phyloP scores from a whole-genome alignment of 352 stramenopile species.

The Phytophthora chlamydospora region DNA sequence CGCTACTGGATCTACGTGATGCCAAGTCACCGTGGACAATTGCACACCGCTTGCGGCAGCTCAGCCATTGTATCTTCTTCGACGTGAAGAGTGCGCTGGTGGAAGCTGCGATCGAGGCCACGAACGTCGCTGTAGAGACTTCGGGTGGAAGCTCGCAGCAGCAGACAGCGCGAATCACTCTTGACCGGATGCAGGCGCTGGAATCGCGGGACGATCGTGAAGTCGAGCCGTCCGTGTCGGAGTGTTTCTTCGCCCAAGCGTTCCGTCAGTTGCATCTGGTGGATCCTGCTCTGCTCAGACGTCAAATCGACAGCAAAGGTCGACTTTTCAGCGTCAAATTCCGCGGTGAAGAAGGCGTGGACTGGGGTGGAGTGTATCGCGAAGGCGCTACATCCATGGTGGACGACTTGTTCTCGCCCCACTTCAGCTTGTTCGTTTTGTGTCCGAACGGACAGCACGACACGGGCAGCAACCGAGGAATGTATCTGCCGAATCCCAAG shows the following conservation, averaged over 20 bases:
- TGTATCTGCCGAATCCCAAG: slow-evolving; percentile 90
- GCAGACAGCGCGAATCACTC: slow-evolving; percentile 82
- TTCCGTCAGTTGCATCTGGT: slow-evolving; percentile 91
- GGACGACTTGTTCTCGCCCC: slow-evolving; percentile 85
- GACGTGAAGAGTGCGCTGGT: slow-evolving; percentile 85
- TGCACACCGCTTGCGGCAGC: slow-evolving; percentile 64
- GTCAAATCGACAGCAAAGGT: slow-evolving; percentile 90
- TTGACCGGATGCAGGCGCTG: slow-evolving; percentile 85
- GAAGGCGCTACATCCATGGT: slow-evolving; percentile 91
- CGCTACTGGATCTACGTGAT: slow-evolving; percentile 80
- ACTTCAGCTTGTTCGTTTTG: slow-evolving; percentile 87
- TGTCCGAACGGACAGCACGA: slow-evolving; percentile 90
- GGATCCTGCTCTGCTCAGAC: slow-evolving; percentile 83
- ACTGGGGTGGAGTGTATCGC: slow-evolving; percentile 90
- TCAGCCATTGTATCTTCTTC: slow-evolving; percentile 90
- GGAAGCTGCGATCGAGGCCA: slow-evolving; percentile 83
- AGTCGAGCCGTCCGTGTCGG: slow-evolving; percentile 85
- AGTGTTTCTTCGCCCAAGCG: slow-evolving; percentile 95
- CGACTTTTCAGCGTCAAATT: slow-evolving; percentile 91
- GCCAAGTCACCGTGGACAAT: slow-evolving; percentile 75
- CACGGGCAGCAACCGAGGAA: slow-evolving; percentile 83
- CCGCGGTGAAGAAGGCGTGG: slow-evolving; percentile 87
- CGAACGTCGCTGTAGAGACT: slow-evolving; percentile 56
- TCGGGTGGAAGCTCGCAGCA: slow-evolving; percentile 53
- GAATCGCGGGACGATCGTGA: slow-evolving; percentile 89